Percentiles rank a stretch among this genome's conserved stretches.
Evolutionary conservation across 768 basidiomycete genomes (phyloP).

Genomic region (Albatrellus ellisii): DNA sequence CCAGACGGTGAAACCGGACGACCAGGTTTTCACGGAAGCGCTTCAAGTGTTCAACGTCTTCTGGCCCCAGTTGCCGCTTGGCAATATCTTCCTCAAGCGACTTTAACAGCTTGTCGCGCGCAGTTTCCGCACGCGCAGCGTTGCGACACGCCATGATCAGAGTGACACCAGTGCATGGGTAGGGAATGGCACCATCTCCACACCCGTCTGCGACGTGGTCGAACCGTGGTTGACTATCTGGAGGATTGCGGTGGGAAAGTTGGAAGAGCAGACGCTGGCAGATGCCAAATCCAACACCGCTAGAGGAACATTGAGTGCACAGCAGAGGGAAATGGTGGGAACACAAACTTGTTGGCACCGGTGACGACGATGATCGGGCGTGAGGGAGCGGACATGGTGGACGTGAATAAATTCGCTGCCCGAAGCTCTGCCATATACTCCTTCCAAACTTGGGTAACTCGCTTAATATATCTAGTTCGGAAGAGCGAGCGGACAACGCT

Average conservation of each 20-base stretch:
- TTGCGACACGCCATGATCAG: constrained; percentile 76
- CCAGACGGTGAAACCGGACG: constrained; percentile 49
- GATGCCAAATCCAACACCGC: constrained; percentile 76
- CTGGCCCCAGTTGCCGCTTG: constrained; percentile 20
- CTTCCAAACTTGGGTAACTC: too few relatives aligned
- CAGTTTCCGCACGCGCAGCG: constrained; percentile 44
- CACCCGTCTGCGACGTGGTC: constrained; percentile 14
- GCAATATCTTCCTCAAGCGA: constrained; percentile 43
- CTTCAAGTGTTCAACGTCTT: constrained; percentile 40
- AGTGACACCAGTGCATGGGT: constrained; percentile 42
- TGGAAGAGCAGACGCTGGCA: constrained; percentile 68
- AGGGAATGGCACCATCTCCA: constrained; percentile 10
- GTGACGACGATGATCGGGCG: constrained; percentile 22
- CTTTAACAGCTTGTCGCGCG: constrained; percentile 37
- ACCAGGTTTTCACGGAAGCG: constrained; percentile 44
- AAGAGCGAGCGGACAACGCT: too few relatives aligned
- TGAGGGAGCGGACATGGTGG: background rate
- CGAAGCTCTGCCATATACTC: too few relatives aligned
- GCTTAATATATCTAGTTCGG: too few relatives aligned
- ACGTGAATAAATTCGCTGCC: too few relatives aligned
- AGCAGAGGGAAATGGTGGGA: background rate
- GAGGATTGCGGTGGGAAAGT: constrained; percentile 35
- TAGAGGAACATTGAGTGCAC: constrained; percentile 18
- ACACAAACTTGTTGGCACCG: constrained; percentile 24
- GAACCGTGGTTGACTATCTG: constrained; percentile 37